These are phyloP conservation scores for Polygonum maritimum DNA, from an alignment of 148 eudicot genomes.

Conservation along the genomic window DNA sequence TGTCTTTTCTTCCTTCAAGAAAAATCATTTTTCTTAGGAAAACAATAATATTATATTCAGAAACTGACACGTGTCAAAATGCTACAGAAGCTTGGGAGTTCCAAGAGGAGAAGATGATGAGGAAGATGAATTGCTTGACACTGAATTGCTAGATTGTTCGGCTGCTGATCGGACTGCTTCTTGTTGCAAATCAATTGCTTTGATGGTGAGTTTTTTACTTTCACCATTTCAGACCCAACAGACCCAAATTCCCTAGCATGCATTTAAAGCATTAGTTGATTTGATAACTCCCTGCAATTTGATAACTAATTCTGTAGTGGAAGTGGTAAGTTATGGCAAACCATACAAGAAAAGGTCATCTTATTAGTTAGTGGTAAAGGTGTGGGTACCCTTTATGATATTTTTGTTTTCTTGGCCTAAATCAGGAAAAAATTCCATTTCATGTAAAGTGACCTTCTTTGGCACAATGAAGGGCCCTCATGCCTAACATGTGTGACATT, in stretches of 20 bases:
- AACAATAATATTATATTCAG: not conserved
- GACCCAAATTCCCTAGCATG: not conserved
- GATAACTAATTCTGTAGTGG: not conserved
- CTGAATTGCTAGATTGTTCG: conserved; percentile 23
- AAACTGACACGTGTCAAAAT: not conserved
- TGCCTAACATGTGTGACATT: not conserved
- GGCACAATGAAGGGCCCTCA: conserved; percentile 3
- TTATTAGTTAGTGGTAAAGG: not conserved
- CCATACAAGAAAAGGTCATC: not conserved
- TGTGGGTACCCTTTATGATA: not conserved
- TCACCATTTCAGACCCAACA: not conserved
- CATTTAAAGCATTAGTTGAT: not conserved
- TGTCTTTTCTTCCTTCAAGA: not conserved
- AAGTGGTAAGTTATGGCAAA: not conserved
- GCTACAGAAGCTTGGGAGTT: conserved; percentile 28
- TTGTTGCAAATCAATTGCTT: conserved; percentile 53
- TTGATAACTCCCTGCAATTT: not conserved
- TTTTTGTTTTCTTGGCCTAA: not conserved
- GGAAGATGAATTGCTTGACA: not conserved
- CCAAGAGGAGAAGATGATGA: conserved; percentile 30
- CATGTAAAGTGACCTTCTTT: not conserved
- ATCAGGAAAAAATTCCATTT: not conserved
- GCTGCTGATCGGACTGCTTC: conserved; percentile 35
- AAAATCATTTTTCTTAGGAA: not conserved
- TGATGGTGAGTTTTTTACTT: conserved; percentile 44